Base-by-base conservation (phyloP, 345 rosid species). In the Raphanus raphanistrum region DNA sequence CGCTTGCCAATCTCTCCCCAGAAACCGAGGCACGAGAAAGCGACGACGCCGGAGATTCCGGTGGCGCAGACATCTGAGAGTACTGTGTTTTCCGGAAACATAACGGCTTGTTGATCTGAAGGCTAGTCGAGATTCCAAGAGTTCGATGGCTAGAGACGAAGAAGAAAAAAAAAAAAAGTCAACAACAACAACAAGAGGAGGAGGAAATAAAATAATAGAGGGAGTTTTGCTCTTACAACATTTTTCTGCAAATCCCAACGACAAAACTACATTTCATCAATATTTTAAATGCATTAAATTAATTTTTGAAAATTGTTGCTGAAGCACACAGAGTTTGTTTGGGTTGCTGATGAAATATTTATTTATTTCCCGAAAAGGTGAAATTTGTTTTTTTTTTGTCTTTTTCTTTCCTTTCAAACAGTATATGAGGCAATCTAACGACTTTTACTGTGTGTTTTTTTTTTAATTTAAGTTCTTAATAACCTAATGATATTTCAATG, bases 1-100 rank as follows among this genome's bases (percentile, higher is more conserved):
- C 90, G 92, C 61, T 87, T 88, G 13, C 90, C 90, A 54, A 89
- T 89, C 76, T 86, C 92, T 78, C 84, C 84, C 89, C 89, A 89
- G 52, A 86, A 36, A 13, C 84, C 85, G n/a, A 86, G 90, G 27
- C 82, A 16, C 0, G 85, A 81, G 66, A 86, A 78, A 12, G 94
- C 90, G 33, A 93, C 57, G 16, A 41, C 6, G 21, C 79, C 59
- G 50, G 84, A 7, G 63, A 89, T 26, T 7, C 79, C 85, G n/a
- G 82, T 7, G 3, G 98, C 94, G 71, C 68, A 79, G 15, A 84
- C 33, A 64, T 93, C 95, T 41, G 91, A 86, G n/a, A 85, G 59
- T 1, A 88, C 63, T 13, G 92, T 86, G 28, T 85, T 75, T 33
- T 55, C 81, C 31, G 85, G 90, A 16, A 88, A 77, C 78, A 80